Conservation (phyloP, 441 rosid genomes). For the Populus tomentosa region DNA sequence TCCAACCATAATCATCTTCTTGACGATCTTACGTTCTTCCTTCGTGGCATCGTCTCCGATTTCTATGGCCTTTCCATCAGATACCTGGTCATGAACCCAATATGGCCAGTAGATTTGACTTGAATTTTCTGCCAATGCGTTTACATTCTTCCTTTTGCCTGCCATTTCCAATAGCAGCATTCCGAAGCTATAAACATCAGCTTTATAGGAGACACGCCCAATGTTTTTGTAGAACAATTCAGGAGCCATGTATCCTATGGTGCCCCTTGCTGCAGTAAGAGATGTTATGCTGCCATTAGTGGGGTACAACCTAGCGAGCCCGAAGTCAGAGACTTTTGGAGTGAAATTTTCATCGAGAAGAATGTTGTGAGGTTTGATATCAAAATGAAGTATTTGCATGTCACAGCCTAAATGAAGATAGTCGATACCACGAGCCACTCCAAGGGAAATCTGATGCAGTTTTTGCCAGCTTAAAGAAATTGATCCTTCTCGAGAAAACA, state of each 20-base stretch:
- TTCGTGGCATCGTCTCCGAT: neutral
- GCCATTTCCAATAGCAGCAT: neutral
- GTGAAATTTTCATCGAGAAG: slow-evolving; percentile 1
- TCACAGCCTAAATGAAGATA: slow-evolving; percentile 10
- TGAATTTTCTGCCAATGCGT: too few species aligned
- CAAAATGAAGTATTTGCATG: slow-evolving; percentile 5
- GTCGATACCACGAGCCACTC: slow-evolving; percentile 14
- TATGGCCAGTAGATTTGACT: too few species aligned
- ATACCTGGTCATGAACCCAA: too few species aligned
- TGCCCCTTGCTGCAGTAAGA: slow-evolving; percentile 11
- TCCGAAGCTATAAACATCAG: slow-evolving; percentile 10
- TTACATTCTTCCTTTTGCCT: too few species aligned
- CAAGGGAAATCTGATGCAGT: slow-evolving; percentile 12
- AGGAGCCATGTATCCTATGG: slow-evolving; percentile 2
- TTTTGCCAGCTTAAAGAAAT: slow-evolving; percentile 5
- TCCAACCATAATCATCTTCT: slow-evolving; percentile 16
- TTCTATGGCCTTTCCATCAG: too few species aligned
- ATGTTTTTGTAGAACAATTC: slow-evolving; percentile 12
- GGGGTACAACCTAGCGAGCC: slow-evolving; percentile 15
- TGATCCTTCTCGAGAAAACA: neutral
- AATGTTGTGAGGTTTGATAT: neutral
- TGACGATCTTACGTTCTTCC: neutral
- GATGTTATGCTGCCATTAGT: neutral
- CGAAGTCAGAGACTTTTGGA: slow-evolving; percentile 26
- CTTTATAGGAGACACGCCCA: slow-evolving; percentile 8